Evolutionary conservation across 257 asterid genomes (phyloP).

Genomic region (Solanum neorickii): DNA sequence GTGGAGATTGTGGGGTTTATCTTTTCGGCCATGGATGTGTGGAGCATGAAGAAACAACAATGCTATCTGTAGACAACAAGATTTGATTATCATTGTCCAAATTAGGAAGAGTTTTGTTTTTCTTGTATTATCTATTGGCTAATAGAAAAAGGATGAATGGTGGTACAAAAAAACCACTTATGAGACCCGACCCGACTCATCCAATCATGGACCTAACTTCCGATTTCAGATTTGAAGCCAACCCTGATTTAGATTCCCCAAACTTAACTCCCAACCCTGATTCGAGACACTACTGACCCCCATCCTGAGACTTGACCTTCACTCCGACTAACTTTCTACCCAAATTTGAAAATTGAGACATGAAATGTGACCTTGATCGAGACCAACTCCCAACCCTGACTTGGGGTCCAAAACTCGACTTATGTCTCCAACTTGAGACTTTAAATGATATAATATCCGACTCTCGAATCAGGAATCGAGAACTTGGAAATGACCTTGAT

Average conservation of each 20-base stretch:
- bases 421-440: too few species aligned
- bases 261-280: background rate
- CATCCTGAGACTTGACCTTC: background rate
- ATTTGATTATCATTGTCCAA: background rate
- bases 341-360: too few species aligned
- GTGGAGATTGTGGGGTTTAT: slow-evolving; percentile 36
- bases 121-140: background rate
- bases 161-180: background rate
- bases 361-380: too few species aligned
- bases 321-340: background rate
- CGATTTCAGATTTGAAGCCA: background rate
- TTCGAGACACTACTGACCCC: background rate
- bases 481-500: background rate
- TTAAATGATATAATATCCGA: background rate
- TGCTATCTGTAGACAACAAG: slow-evolving; percentile 2
- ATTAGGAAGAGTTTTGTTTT: background rate
- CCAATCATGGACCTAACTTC: background rate
- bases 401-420: too few species aligned
- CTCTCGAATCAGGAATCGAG: background rate
- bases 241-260: background rate
- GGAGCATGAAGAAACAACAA: slow-evolving; percentile 53
- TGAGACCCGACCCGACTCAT: background rate
- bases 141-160: background rate
- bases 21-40: slow-evolving; percentile 22
- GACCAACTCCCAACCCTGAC: background rate